These are phyloP conservation scores for Barnettozyma populi DNA, from an alignment of 805 yeast species.

Conservation along the genomic window DNA sequence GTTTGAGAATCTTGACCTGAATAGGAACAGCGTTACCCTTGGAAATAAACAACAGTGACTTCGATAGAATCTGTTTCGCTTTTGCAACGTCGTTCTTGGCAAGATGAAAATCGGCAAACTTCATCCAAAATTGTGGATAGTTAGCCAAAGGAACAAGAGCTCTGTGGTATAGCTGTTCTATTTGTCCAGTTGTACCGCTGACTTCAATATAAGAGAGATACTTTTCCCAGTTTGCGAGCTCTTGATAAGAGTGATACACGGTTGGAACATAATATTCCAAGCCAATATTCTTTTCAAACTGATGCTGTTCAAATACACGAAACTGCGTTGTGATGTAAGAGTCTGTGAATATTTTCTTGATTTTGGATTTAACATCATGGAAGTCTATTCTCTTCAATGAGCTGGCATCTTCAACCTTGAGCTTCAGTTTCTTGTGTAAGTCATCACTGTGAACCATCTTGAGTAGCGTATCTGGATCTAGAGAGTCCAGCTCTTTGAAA, in stretches of 20 bases:
- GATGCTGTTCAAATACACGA: slow-evolving; percentile 42
- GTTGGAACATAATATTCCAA: slow-evolving; percentile 35
- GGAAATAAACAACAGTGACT: slow-evolving; percentile 28
- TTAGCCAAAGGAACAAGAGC: slow-evolving; percentile 40
- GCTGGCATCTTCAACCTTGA: slow-evolving; percentile 4
- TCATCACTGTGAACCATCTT: slow-evolving; percentile 17
- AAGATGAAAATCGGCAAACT: slow-evolving; percentile 39
- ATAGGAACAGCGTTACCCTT: slow-evolving; percentile 25
- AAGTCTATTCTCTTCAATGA: slow-evolving; percentile 10
- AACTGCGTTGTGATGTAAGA: slow-evolving; percentile 51
- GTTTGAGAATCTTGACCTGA: slow-evolving; percentile 36
- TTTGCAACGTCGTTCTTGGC: slow-evolving; percentile 25
- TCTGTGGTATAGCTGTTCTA: slow-evolving; percentile 39
- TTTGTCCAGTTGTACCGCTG: slow-evolving; percentile 13
- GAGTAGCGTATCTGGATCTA: slow-evolving; percentile 9
- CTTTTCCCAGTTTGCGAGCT: slow-evolving; percentile 51
- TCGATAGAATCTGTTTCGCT: slow-evolving; percentile 36
- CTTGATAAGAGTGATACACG: slow-evolving; percentile 32
- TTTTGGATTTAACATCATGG: slow-evolving; percentile 30
- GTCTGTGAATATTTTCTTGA: slow-evolving; percentile 47
- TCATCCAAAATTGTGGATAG: slow-evolving; percentile 46
- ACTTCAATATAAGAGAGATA: slow-evolving; percentile 52
- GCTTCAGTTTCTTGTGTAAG: slow-evolving; percentile 18
- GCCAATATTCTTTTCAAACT: slow-evolving; percentile 40
- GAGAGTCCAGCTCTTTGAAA: slow-evolving; percentile 28